Evolutionary conservation across 2,329 filamentous ascomycete genomes (phyloP).

Genomic region (Mycogone perniciosa): DNA sequence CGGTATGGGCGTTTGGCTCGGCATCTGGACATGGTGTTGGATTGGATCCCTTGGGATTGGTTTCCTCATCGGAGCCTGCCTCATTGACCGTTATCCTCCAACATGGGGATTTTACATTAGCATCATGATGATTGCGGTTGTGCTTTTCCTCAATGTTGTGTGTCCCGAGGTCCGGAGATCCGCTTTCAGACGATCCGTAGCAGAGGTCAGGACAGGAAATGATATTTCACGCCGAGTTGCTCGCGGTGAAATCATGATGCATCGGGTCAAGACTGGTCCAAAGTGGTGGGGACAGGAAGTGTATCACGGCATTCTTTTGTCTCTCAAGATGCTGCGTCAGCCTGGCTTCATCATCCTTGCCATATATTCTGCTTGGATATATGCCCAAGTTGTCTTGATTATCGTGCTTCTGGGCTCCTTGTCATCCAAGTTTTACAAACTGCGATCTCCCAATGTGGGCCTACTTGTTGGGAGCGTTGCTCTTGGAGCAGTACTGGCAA

Average conservation of each 20-base stretch:
- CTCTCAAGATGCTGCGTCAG: conserved; percentile 64
- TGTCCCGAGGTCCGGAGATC: conserved; percentile 67
- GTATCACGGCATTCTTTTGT: conserved; percentile 61
- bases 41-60: conserved; percentile 66
- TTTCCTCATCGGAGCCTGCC: conserved; percentile 62
- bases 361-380: conserved; percentile 72
- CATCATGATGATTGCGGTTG: conserved; percentile 58
- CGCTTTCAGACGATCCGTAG: conserved; percentile 60
- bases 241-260: conserved; percentile 70
- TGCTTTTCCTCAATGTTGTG: conserved; percentile 63
- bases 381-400: conserved; percentile 67
- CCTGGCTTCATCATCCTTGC: conserved; percentile 67
- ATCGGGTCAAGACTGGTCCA: conserved; percentile 64
- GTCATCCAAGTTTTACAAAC: conserved; percentile 61
- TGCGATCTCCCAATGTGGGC: conserved; percentile 59
- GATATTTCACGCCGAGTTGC: conserved; percentile 53
- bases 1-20: conserved; percentile 74
- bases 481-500: conserved; percentile 61
- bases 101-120: conserved; percentile 72
- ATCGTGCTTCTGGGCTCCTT: conserved; percentile 67
- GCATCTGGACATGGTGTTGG: conserved; percentile 72
- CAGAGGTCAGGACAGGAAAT: conserved; percentile 52
- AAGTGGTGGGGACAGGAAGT: conserved; percentile 74
- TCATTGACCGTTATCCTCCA: conserved; percentile 59
- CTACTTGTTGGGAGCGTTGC: conserved; percentile 60